phyloP scores from a whole-genome alignment of 257 asterid genomes.

The Agastache rugosa region DNA sequence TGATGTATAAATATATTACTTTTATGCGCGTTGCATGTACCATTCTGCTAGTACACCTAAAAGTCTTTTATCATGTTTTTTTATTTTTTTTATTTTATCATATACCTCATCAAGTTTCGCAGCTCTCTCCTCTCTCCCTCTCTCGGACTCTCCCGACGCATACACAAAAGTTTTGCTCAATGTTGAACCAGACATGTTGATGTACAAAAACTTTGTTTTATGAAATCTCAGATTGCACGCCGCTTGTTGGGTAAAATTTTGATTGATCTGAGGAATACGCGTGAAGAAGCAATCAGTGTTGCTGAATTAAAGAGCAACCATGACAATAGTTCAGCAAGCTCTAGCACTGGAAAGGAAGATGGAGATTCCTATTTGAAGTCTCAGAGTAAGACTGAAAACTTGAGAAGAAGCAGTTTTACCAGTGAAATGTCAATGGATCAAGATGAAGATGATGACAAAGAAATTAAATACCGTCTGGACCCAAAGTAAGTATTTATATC shows the following conservation, averaged over 20 bases:
- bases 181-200: neutral
- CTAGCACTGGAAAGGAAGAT: slow-evolving; percentile 64
- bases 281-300: slow-evolving; percentile 93
- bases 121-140: neutral
- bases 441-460: slow-evolving; percentile 95
- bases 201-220: neutral
- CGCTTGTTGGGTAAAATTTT: slow-evolving; percentile 92
- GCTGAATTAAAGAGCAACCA: slow-evolving; percentile 86
- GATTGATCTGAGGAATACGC: slow-evolving; percentile 94
- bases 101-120: neutral
- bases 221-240: slow-evolving; percentile 81
- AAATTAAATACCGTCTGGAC: slow-evolving; percentile 92
- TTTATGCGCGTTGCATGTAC: too few relatives aligned
- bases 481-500: slow-evolving; percentile 65
- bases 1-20: too few relatives aligned
- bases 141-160: too few relatives aligned
- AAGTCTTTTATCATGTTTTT: neutral
- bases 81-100: too few relatives aligned
- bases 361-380: slow-evolving; percentile 56
- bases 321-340: slow-evolving; percentile 49
- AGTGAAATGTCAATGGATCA: slow-evolving; percentile 89
- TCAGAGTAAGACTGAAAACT: slow-evolving; percentile 57
- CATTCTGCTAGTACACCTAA: neutral
- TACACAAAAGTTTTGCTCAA: neutral
- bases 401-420: slow-evolving; percentile 83